Base-by-base conservation (phyloP, 2,329 filamentous ascomycete species). In the Sarocladium strictum region DNA sequence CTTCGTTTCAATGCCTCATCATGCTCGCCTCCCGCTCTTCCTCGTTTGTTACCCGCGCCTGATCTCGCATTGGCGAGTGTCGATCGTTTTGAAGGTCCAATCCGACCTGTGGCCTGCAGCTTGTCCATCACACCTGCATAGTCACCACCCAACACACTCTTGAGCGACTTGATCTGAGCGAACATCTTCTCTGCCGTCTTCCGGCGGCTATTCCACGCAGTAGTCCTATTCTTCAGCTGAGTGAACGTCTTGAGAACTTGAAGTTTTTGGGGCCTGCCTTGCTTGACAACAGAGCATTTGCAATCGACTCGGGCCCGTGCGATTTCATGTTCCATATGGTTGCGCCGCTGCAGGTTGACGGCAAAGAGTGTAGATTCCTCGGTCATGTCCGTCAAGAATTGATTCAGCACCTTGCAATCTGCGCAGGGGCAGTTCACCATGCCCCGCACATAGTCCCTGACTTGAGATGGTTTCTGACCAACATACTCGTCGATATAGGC, bases 401-500 rank as follows among this genome's bases (percentile, higher is more conserved):
- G 14, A n/a, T 40, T 40, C 14, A 40, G 14, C 14, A 40, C 6
- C 14, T 5, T 15, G 17, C 37, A 40, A n/a, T 40, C 37, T 5
- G 9, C 6, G 37, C 37, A 40, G 15, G 37, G 15, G 15, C 37
- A 40, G 6, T 40, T 40, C 7, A 40, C 37, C 6, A 6, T n/a
- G 37, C 17, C 17, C 7, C 37, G 37, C 7, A 40, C 37, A n/a
- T 40, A 40, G 15, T 19, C 17, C 37, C 15, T 40, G 17, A 19
- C 37, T 40, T 40, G 37, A 40, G 37, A n/a, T 5, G 66, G 63
- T 43, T 58, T 33, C 2, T 27, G 19, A 1, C 58, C 58, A 5
- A 71, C 59, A 47, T 60, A 64, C 1, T 26, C 58, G 1, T 58
- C 45, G 5, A 65, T 19, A 37, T 64, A 66, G 9, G 55, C 56